These are phyloP conservation scores for Prunus fruticosa DNA, from an alignment of 306 rosid genomes.

Conservation along the genomic window DNA sequence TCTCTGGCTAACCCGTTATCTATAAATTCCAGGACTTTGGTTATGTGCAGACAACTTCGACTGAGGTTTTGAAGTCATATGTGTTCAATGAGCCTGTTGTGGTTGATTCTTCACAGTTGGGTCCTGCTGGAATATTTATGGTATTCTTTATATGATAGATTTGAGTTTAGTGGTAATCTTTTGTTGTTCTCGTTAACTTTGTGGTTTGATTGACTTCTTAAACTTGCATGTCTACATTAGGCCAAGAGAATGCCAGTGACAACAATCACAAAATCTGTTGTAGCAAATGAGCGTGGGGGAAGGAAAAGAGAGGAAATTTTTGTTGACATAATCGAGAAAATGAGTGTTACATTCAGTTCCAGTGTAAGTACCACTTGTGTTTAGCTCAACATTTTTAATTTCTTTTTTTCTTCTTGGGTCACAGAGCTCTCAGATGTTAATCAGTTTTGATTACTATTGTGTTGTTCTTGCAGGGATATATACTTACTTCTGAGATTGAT, in stretches of 20 bases:
- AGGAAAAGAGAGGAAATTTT: constrained; percentile 92
- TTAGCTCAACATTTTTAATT: neutral
- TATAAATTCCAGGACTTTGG: constrained; percentile 74
- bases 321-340: constrained; percentile 91
- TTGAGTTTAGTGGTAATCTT: neutral
- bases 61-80: constrained; percentile 83
- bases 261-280: constrained; percentile 82
- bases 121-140: constrained; percentile 79
- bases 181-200: constrained; percentile 9
- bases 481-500: constrained; percentile 94
- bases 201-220: constrained; percentile 25
- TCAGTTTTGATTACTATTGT: constrained; percentile 14
- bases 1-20: constrained; percentile 20
- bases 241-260: constrained; percentile 87
- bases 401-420: neutral
- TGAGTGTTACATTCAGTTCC: constrained; percentile 90
- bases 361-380: constrained; percentile 55
- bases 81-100: constrained; percentile 85
- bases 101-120: constrained; percentile 60
- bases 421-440: neutral
- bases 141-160: constrained; percentile 34
- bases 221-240: constrained; percentile 49
- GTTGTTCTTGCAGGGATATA: constrained; percentile 65
- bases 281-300: constrained; percentile 89
- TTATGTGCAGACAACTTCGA: constrained; percentile 89